Evolutionary conservation across 768 basidiomycete genomes (phyloP).

Genomic region (Boletus sp.): DNA sequence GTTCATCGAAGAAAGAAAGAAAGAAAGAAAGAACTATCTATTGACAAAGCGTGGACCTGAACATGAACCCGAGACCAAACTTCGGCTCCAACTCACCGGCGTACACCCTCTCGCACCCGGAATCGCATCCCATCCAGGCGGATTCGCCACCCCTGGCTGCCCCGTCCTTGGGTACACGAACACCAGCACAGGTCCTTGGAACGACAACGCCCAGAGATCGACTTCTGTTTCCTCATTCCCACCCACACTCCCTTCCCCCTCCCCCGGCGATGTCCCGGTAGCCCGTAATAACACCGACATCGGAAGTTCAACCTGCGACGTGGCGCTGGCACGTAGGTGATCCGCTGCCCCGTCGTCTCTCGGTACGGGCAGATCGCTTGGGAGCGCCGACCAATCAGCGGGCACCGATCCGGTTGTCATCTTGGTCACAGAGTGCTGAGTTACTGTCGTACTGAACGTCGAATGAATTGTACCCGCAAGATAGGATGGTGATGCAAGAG

Average conservation of each 20-base stretch:
- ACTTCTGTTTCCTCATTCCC: neutral
- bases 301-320: neutral
- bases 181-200: conserved; percentile 17
- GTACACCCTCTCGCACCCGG: conserved; percentile 24
- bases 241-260: neutral
- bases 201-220: conserved; percentile 14
- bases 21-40: neutral
- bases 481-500: too few relatives aligned
- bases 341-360: conserved; percentile 15
- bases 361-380: conserved; percentile 9
- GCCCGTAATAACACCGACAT: conserved; percentile 4
- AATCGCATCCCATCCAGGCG: conserved; percentile 22
- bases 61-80: neutral
- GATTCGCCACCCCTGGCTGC: conserved; percentile 9
- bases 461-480: neutral
- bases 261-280: neutral
- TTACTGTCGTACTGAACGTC: too few relatives aligned
- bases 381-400: conserved; percentile 11
- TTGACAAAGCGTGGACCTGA: neutral
- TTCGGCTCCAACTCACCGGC: conserved; percentile 9
- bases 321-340: neutral
- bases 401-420: neutral
- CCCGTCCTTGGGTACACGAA: conserved; percentile 25
- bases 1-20: too few relatives aligned
- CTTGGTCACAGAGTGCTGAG: neutral